These are phyloP conservation scores for Cryptosporidium bovis DNA, from an alignment of 169 alveolate species.

Conservation along the genomic window DNA sequence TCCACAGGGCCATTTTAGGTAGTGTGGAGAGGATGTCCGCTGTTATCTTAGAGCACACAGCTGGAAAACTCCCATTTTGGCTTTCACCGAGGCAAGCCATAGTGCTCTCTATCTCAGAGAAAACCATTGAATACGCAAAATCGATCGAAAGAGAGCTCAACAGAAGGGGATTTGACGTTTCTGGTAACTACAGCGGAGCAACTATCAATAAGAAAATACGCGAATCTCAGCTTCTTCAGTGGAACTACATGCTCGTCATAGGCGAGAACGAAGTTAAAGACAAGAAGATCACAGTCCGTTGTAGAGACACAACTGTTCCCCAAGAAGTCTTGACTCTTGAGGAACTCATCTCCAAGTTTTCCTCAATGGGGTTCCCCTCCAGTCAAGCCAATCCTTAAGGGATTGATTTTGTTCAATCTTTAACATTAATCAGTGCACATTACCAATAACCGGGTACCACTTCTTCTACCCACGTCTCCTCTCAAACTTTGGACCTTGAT, in stretches of 20 bases:
- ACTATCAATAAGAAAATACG: slow-evolving; percentile 96
- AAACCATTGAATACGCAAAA: slow-evolving; percentile 90
- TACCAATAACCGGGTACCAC: too few relatives aligned
- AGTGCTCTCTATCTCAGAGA: slow-evolving; percentile 93
- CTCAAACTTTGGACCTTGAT: too few relatives aligned
- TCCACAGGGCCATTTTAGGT: slow-evolving; percentile 99
- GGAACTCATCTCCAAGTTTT: slow-evolving; percentile 76
- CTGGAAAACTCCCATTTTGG: slow-evolving; percentile 99
- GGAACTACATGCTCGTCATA: slow-evolving; percentile 93
- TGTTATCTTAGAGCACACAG: slow-evolving; percentile 95
- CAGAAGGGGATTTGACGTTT: slow-evolving; percentile 92
- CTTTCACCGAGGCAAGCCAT: slow-evolving; percentile 97
- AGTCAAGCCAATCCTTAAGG: background rate
- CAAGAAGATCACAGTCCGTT: slow-evolving; percentile 87
- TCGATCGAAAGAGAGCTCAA: slow-evolving; percentile 81
- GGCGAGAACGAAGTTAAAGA: slow-evolving; percentile 96
- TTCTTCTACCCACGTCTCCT: too few relatives aligned
- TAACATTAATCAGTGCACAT: too few relatives aligned
- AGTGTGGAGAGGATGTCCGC: slow-evolving; percentile 96
- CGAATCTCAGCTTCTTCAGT: slow-evolving; percentile 94
- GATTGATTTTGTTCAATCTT: too few relatives aligned
- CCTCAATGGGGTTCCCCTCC: slow-evolving; percentile 11
- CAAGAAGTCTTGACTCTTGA: slow-evolving; percentile 81
- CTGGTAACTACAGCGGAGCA: slow-evolving; percentile 89
- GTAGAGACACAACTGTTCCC: slow-evolving; percentile 83